Evolutionary conservation across 164 flowering plant species (phyloP).

Genomic region (Nymphaea thermarum): DNA sequence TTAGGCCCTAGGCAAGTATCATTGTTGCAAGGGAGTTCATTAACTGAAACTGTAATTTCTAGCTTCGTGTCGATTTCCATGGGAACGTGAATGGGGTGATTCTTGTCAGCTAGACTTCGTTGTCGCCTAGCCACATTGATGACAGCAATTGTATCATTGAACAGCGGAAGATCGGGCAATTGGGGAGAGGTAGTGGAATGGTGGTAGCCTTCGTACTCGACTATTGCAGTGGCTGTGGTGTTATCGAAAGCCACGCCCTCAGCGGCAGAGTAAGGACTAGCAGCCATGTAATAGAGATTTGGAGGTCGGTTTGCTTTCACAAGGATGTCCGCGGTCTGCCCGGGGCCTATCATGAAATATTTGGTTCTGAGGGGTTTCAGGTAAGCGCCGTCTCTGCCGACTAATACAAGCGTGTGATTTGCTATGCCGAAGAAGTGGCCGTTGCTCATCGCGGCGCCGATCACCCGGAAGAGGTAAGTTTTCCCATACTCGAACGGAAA

Average conservation of each 20-base stretch:
- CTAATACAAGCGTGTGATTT: constrained; percentile 11
- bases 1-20: constrained; percentile 7
- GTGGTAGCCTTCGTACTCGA: constrained; percentile 9
- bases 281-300: constrained; percentile 19
- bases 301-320: constrained; percentile 12
- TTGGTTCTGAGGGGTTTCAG: constrained; percentile 10
- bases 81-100: constrained; percentile 21
- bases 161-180: constrained; percentile 4
- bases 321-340: constrained; percentile 18
- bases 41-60: constrained; percentile 3
- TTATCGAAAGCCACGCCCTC: constrained; percentile 6
- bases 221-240: constrained; percentile 20
- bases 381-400: constrained; percentile 13
- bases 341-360: constrained; percentile 17
- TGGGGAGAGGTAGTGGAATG: neutral
- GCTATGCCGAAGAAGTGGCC: constrained; percentile 14
- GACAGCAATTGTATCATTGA: constrained; percentile 11
- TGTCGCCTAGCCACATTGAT: constrained; percentile 1
- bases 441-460: constrained; percentile 9
- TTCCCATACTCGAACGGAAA: constrained; percentile 5
- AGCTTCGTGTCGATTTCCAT: neutral
- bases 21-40: constrained; percentile 7
- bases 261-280: constrained; percentile 13
- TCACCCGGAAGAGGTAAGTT: constrained; percentile 11
- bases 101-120: constrained; percentile 11